Base-by-base conservation (phyloP, 2,329 filamentous ascomycete genomes). In the Metarhizium brunneum region DNA sequence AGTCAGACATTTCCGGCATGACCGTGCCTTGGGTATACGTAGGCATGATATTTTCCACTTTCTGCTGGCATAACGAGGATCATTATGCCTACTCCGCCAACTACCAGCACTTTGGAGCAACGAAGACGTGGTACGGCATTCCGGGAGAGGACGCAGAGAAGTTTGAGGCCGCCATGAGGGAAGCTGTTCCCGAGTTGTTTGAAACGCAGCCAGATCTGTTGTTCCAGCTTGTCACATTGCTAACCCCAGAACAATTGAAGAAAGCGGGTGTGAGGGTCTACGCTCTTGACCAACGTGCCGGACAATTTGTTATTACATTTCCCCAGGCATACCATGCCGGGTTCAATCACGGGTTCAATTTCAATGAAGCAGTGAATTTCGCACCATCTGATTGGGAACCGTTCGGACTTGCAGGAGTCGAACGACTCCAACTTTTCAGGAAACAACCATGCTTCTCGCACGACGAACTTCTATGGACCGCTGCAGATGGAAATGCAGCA, bases 21-120 rank as follows among this genome's bases (percentile, higher is more conserved):
- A 99, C 94, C 0, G 92, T 99, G 7, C 94, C 94, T 0, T 99
- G 94, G 94, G 84, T 99, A 3, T 99, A 99, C 67, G 94, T 99
- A 4, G 94, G 94, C 59, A 99, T 99, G 94, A 95, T 95, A 43
- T 99, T 99, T 69, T 99, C 94, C 0, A 97, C 94, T 0, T 99
- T 99, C 67, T 99, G 94, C 71, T 99, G 94, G 94, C 94, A 99
- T 69, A 96, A 96, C 60, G 94, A 99, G 66, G 94, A 99, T 65
- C 94, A 99, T 67, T 96, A 96, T 68, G 87, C 94, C 2, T 99
- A 97, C 68, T 99, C 94, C 0, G 88, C 94, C 53, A 99, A 99
- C 63, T 99, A 97, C 65, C 94, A 99, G 69, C 94, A 99, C 65
- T 95, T 99, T 65, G 94, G 94, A 10, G 91, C 92, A 1, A 99